Base-by-base conservation (phyloP, 163 green algal genomes). In the Trebouxia gelatinosa region DNA sequence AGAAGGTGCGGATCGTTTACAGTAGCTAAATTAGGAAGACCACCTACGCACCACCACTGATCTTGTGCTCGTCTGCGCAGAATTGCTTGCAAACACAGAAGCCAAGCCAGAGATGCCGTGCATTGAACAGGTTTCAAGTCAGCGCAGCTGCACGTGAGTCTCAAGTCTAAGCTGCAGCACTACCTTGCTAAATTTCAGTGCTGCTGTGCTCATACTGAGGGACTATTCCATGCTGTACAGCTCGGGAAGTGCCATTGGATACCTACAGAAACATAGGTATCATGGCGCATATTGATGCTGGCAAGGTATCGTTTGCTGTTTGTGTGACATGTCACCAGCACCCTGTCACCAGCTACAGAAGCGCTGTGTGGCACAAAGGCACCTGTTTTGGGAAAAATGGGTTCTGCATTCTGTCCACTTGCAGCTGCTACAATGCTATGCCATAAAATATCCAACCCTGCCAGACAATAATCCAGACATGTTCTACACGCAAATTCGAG, bases 251-350 rank as follows among this genome's bases (percentile, higher is more conserved):
- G 29, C 79, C 79, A 23, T 37, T 84, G 37, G 79, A 84, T 3
- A 67, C 72, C 4, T 84, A 84, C 68, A 72, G 87, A 11, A 92
- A 92, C 77, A 92, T 92, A 66, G 94, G 94, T 85, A 98, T 98
- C 85, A 97, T 96, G 90, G 94, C 94, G 11, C 94, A 98, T 87
- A 98, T 98, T 77, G 94, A 98, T 75, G 94, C 94, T 54, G 94
- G 94, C 81, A 98, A 98, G 87, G 90, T 93, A 57, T 68, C 13
- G 19, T 68, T n/a, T 68, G 3, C 4, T 5, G 2, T 68, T 26
- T 35, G 59, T 26, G 26, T 68, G 59, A 21, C 59, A 7, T 68
- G 21, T 21, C 28, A 23, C 1, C 17, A 68, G 59, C 19, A 7
- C 59, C n/a, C 28, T 68, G 17, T 68, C 19, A 17, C 28, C 59